Conservation (phyloP, 441 rosid genomes). For the Flueggea neowawraea region DNA sequence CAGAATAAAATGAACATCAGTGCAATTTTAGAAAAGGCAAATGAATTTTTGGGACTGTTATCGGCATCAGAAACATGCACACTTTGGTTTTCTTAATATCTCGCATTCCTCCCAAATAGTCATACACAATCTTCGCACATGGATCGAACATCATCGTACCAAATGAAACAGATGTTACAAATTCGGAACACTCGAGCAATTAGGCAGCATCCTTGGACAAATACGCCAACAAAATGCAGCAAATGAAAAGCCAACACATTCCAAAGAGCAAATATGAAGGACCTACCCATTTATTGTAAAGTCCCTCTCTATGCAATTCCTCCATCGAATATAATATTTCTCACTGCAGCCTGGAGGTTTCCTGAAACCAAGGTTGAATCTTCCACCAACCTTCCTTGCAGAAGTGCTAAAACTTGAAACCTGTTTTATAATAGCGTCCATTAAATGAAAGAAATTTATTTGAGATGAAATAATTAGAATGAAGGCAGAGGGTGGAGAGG, state of each 20-base stretch:
- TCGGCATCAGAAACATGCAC: conserved; percentile 36
- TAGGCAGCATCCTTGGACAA: neutral
- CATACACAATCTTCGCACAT: conserved; percentile 60
- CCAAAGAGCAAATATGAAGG: conserved; percentile 2
- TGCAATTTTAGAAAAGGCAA: conserved; percentile 11
- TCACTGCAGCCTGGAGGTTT: conserved; percentile 41
- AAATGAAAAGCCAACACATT: neutral
- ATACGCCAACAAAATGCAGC: neutral
- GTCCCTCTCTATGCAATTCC: conserved; percentile 66
- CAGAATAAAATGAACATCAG: conserved; percentile 12
- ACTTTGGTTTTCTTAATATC: conserved; percentile 77
- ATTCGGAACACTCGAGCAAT: neutral
- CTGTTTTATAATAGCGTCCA: conserved; percentile 19
- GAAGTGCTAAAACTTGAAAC: conserved; percentile 74
- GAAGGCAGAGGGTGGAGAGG: neutral
- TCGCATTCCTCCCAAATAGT: conserved; percentile 69
- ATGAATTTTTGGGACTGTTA: conserved; percentile 10
- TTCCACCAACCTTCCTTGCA: conserved; percentile 21
- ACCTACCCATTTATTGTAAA: conserved; percentile 74
- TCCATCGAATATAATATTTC: conserved; percentile 57
- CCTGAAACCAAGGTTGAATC: conserved; percentile 25
- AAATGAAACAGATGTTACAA: conserved; percentile 10
- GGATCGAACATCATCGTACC: conserved; percentile 78
- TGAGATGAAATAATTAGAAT: neutral
- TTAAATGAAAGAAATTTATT: neutral